phyloP scores from a whole-genome alignment of 768 basidiomycete species.

The Trichaptum fuscoviolaceum region DNA sequence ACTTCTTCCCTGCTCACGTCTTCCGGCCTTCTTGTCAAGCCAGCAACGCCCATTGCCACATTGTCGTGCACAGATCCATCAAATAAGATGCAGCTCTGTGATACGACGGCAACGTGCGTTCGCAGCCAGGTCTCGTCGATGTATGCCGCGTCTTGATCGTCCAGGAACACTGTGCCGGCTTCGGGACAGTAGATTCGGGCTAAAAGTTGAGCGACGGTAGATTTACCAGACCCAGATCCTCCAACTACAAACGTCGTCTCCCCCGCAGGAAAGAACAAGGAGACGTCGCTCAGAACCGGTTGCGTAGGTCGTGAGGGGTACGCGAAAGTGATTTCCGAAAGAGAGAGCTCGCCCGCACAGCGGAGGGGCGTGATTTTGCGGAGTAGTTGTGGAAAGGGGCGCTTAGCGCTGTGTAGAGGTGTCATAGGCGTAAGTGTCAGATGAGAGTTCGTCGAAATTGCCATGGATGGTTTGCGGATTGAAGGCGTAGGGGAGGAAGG shows the following conservation, averaged over 20 bases:
- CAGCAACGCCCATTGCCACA: conserved; percentile 70
- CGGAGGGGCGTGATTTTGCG: conserved; percentile 59
- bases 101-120: conserved; percentile 67
- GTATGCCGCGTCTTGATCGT: conserved; percentile 74
- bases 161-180: conserved; percentile 65
- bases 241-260: conserved; percentile 82
- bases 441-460: conserved; percentile 10
- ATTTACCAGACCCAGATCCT: conserved; percentile 74
- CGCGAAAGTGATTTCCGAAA: conserved; percentile 57
- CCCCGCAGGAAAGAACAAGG: conserved; percentile 61
- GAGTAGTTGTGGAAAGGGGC: conserved; percentile 27
- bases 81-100: conserved; percentile 77
- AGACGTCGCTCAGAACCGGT: conserved; percentile 52
- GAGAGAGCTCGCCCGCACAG: conserved; percentile 67
- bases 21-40: conserved; percentile 33
- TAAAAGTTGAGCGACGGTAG: conserved; percentile 58
- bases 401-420: conserved; percentile 18
- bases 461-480: conserved; percentile 10
- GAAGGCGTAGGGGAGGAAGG: conserved; percentile 10
- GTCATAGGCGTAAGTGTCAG: conserved; percentile 11
- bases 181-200: conserved; percentile 70
- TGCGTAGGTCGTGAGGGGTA: conserved; percentile 68
- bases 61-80: conserved; percentile 82
- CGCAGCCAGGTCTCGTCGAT: conserved; percentile 70
- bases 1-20: conserved; percentile 66